A percentile compares a stretch with the other conserved stretches of the same genome.
phyloP scores from a whole-genome alignment of 805 yeast species.

The Komagataella ulmi region DNA sequence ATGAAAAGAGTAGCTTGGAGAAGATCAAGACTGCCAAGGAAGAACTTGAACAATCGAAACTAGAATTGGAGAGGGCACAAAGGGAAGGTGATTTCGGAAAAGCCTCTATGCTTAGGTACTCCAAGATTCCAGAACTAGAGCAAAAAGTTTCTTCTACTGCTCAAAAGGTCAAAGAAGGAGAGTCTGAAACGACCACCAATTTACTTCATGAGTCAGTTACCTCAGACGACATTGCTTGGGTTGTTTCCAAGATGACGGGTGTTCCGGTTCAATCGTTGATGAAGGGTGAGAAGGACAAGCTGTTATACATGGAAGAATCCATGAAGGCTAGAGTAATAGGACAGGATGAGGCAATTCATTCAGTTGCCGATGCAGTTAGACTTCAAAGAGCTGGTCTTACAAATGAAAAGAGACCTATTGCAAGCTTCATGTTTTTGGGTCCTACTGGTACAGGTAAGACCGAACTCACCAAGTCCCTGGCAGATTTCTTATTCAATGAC shows the following conservation, averaged over 20 bases:
- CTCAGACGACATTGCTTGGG: conserved; percentile 86
- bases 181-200: conserved; percentile 11
- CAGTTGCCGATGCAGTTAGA: conserved; percentile 89
- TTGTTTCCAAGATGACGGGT: conserved; percentile 89
- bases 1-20: conserved; percentile 67
- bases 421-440: conserved; percentile 91
- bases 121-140: conserved; percentile 74
- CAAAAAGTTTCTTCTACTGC: conserved; percentile 38
- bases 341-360: conserved; percentile 87
- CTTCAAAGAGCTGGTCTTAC: conserved; percentile 95
- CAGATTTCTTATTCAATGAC: conserved; percentile 86
- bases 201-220: conserved; percentile 86
- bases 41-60: conserved; percentile 71
- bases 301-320: conserved; percentile 75
- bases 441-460: conserved; percentile 99
- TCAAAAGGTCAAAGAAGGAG: conserved; percentile 11
- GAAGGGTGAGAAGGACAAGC: conserved; percentile 90
- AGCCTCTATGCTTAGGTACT: conserved; percentile 84
- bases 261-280: conserved; percentile 83
- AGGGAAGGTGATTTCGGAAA: conserved; percentile 75
- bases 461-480: conserved; percentile 83
- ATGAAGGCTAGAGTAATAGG: conserved; percentile 76
- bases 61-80: conserved; percentile 71
- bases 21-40: conserved; percentile 67
- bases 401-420: conserved; percentile 88